A percentile compares a stretch with the other conserved stretches of the same genome.
These are phyloP conservation scores for Populus trichocarpa DNA, from an alignment of 441 rosid genomes.

Conservation along the genomic window DNA sequence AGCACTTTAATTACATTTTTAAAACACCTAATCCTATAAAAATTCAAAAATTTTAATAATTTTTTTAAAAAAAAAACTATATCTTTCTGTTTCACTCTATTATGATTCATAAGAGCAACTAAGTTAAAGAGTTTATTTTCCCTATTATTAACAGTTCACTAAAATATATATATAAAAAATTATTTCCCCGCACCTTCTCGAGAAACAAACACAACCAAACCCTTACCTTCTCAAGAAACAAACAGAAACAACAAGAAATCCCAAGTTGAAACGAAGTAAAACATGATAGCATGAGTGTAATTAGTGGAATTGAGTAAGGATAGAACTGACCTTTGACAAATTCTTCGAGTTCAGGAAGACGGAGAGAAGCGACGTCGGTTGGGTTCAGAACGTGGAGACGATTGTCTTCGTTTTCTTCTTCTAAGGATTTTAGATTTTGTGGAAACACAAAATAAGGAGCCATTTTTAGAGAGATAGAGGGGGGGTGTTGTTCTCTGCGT, in stretches of 20 bases:
- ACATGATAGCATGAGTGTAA: neutral
- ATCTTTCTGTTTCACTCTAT: neutral
- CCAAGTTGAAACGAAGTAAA: neutral
- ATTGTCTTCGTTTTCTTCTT: slow-evolving; percentile 47
- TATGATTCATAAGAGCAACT: neutral
- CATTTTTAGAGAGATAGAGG: neutral
- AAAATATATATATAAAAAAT: too few relatives aligned
- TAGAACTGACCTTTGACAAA: slow-evolving; percentile 75
- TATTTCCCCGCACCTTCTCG: neutral
- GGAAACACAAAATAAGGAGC: slow-evolving; percentile 57
- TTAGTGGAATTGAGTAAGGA: neutral
- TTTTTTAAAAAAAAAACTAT: too few relatives aligned
- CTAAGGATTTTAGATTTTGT: slow-evolving; percentile 58
- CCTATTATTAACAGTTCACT: neutral
- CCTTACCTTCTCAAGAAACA: neutral
- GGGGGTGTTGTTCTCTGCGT: neutral
- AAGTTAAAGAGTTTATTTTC: neutral
- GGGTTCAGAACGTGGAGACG: slow-evolving; percentile 57
- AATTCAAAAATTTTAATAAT: too few relatives aligned
- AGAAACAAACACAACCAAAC: neutral
- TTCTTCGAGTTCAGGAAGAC: slow-evolving; percentile 71
- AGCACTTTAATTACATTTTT: neutral
- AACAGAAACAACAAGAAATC: neutral
- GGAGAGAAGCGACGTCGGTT: slow-evolving; percentile 53
- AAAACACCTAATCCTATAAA: neutral